Percentiles rank a stretch among this genome's conserved stretches.
These are phyloP conservation scores for Aspergillus aculeatinus DNA, from an alignment of 2,329 filamentous ascomycete genomes.

Conservation along the genomic window DNA sequence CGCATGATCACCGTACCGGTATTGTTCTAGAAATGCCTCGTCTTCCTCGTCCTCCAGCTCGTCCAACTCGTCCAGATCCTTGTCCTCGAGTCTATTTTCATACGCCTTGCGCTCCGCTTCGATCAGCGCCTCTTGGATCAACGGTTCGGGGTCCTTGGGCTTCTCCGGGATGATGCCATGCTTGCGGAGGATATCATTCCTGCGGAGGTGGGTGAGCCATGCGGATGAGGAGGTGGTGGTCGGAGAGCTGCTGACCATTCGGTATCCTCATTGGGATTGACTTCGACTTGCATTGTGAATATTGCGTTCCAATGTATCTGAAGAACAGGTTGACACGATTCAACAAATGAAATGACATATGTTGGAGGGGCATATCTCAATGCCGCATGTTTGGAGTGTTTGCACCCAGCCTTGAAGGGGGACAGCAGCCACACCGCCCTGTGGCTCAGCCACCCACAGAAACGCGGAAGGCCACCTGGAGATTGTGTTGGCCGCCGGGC, in stretches of 20 bases:
- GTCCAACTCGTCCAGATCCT: conserved; percentile 89
- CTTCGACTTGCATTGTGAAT: conserved; percentile 66
- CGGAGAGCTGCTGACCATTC: conserved; percentile 68
- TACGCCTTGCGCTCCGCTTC: conserved; percentile 82
- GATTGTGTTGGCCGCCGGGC: conserved; percentile 22
- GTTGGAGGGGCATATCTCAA: conserved; percentile 3
- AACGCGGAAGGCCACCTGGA: conserved; percentile 44
- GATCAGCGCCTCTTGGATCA: conserved; percentile 90
- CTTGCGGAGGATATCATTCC: conserved; percentile 97
- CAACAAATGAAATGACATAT: neutral
- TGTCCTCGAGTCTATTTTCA: conserved; percentile 89
- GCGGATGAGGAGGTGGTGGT: conserved; percentile 8
- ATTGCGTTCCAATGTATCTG: neutral
- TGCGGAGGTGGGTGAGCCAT: conserved; percentile 41
- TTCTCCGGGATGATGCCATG: conserved; percentile 98
- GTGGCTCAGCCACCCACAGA: conserved; percentile 30
- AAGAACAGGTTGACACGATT: neutral
- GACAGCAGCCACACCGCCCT: conserved; percentile 15
- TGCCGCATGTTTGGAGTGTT: conserved; percentile 44
- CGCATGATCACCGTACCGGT: conserved; percentile 53
- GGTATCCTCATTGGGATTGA: conserved; percentile 94
- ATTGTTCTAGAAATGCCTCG: conserved; percentile 83
- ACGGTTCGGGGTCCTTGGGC: conserved; percentile 87
- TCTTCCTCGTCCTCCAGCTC: conserved; percentile 96
- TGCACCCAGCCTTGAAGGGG: conserved; percentile 22